Evolutionary conservation across 371 early-diverging fungal species (phyloP), one percentile per base, ranked within the genome.

Genomic region (Saksenaea vasiformis): DNA sequence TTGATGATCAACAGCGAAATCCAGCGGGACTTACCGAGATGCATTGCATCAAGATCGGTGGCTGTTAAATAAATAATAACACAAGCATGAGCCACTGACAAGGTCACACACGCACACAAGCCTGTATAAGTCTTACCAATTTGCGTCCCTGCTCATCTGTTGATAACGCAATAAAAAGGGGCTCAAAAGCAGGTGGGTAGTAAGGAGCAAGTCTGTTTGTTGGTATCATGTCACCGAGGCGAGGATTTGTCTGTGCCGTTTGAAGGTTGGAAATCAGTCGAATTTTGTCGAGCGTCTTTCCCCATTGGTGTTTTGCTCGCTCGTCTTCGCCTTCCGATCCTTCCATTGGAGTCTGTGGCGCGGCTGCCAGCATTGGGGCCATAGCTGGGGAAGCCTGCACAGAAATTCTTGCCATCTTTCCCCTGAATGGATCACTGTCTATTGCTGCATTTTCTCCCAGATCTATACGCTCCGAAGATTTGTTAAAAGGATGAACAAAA

Each of bases 171-270:
- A 75, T 70, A 67, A 74, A 80, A 13, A 69, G 28, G 36, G 78
- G 75, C 41, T 77, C 78, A 69, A 81, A 80, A 5, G 72, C 70
- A 55, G 78, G 81, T 17, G 76, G 78, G 59, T 71, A 80, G 62
- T 72, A 80, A 1, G 81, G 76, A 1, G 71, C 78, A 38, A 80
- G 56, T 10, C 69, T 71, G 41, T 62, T 51, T 36, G 36, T 54
- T 10, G 28, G 14, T 14, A 13, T 37, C 59, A 55, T 51, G 36
- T 51, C 17, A 37, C 66, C 11, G 15, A n/a, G 63, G 38, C 56
- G 58, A 13, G 53, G 60, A 3, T 58, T 24, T 7, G 56, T 47
- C 24, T 47, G 51, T 47, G 9, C 51, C 22, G 51, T 64, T 19
- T 73, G 70, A 8, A 74, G 51, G 34, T 70, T 58, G 0, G 77